Base-by-base conservation (phyloP, 192 early-diverging fungal genomes). In the Coemansia sp. region DNA sequence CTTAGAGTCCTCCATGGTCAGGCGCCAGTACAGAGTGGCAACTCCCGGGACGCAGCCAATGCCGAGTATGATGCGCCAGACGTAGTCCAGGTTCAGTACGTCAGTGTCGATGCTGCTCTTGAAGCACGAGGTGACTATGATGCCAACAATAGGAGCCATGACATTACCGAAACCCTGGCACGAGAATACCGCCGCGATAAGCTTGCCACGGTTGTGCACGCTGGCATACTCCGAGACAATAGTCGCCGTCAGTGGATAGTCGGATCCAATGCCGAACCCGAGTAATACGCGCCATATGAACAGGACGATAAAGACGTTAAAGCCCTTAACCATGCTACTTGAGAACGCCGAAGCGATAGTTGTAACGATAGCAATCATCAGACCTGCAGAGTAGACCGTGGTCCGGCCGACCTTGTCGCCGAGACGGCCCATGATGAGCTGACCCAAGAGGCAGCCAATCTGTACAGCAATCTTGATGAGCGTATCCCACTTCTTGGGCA, bases 161-260 rank as follows among this genome's bases (percentile, higher is more conserved):
- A 98, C 78, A 66, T 93, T 93, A 68, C 96, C 96, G 67, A 98
- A 88, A 33, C 95, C 95, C 73, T 97, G 95, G 92, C 94, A 95
- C 52, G 94, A 92, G 83, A 97, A 98, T 38, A 96, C 96, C 33
- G 89, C 90, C 6, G 91, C 87, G 70, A 97, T 93, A 88, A 98
- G 90, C 75, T 89, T 92, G 65, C 96, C 96, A 52, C 96, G 90
- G 77, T 90, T 88, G 38, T 89, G 81, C 63, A 90, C 85, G 49
- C 90, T 86, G 44, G 95, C 90, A 74, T 93, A 98, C 87, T 98
- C 96, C 54, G 94, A 92, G 31, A 95, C 94, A 64, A 98, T 97
- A 51, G 93, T 92, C 31, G 95, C 93, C 12, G 95, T 96, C 61
- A 98, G 86, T 18, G 96, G 96, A 78, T 98, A 98, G 80, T 98